Evolutionary conservation across 1,139 yeast genomes (phyloP).

Genomic region (Saccharomycopsis hybrid): DNA sequence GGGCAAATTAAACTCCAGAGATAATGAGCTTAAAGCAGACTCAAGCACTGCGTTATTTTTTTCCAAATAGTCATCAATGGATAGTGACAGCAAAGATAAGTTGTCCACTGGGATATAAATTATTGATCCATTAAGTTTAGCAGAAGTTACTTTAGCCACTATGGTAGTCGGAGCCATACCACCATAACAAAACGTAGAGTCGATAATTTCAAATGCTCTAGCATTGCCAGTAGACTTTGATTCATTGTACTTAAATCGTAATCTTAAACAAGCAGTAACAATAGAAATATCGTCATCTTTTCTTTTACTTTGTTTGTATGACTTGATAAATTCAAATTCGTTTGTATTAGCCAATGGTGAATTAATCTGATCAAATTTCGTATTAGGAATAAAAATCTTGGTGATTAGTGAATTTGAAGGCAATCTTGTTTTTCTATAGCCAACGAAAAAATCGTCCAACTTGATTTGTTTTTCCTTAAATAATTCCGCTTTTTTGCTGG

Average conservation of each 20-base stretch:
- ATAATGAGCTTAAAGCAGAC: constrained; percentile 28
- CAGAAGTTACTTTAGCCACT: constrained; percentile 32
- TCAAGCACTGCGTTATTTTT: constrained; percentile 26
- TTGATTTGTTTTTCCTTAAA: constrained; percentile 20
- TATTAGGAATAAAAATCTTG: constrained; percentile 35
- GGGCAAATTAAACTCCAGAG: constrained; percentile 33
- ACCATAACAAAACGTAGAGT: constrained; percentile 35
- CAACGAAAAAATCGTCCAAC: constrained; percentile 37
- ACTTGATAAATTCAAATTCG: constrained; percentile 31
- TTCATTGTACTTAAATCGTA: constrained; percentile 21
- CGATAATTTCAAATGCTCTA: constrained; percentile 22
- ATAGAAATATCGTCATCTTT: constrained; percentile 44
- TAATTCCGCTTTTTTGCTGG: constrained; percentile 17
- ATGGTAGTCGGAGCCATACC: constrained; percentile 42
- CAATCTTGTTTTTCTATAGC: constrained; percentile 35
- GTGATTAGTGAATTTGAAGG: constrained; percentile 32
- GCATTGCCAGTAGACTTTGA: not conserved
- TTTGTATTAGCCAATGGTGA: constrained; percentile 6
- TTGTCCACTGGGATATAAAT: constrained; percentile 25
- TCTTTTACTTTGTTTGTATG: constrained; percentile 40
- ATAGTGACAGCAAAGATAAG: no score
- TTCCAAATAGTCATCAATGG: not conserved
- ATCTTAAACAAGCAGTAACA: constrained; percentile 35
- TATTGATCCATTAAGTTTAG: constrained; percentile 30
- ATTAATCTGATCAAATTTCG: constrained; percentile 21